These are phyloP conservation scores for Arthrobotrys conoides DNA, from an alignment of 2,329 filamentous ascomycete species.

Conservation along the genomic window DNA sequence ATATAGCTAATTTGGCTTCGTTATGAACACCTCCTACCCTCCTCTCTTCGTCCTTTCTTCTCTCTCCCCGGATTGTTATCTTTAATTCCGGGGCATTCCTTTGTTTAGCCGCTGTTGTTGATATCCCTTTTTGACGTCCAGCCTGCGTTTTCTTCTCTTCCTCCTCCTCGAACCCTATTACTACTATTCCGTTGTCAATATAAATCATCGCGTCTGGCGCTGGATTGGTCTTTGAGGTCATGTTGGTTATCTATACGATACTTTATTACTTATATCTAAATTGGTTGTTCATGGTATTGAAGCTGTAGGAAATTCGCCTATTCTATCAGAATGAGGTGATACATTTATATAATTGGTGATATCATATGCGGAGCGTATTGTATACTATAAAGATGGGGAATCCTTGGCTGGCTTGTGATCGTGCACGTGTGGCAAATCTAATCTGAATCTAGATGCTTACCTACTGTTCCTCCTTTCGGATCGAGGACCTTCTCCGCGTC, in stretches of 20 bases:
- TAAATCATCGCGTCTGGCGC: slow-evolving; percentile 56
- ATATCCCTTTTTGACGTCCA: slow-evolving; percentile 3
- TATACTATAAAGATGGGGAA: background rate
- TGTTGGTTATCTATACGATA: background rate
- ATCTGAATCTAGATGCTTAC: background rate
- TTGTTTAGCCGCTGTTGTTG: slow-evolving; percentile 29
- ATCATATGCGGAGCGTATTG: no score
- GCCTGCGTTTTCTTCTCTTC: slow-evolving; percentile 1
- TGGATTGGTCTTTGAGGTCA: slow-evolving; percentile 36
- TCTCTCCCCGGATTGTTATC: slow-evolving; percentile 9
- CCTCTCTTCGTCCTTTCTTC: background rate
- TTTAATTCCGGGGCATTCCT: slow-evolving; percentile 1
- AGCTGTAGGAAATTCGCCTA: no score
- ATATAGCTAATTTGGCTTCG: slow-evolving; percentile 27
- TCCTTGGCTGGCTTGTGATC: background rate
- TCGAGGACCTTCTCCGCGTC: background rate
- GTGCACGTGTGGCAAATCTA: slow-evolving; percentile 1
- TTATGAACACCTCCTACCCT: background rate
- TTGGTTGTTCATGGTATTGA: background rate
- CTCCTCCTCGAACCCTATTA: background rate
- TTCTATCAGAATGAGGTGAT: no score
- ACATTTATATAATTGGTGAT: no score
- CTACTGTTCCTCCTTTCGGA: background rate
- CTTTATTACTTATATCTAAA: background rate
- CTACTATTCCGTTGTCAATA: slow-evolving; percentile 31